A percentile compares a stretch with the other conserved stretches of the same genome.
Evolutionary conservation across 495 filamentous ascomycete genomes (phyloP).

Genomic region (Xylaria palmicola): DNA sequence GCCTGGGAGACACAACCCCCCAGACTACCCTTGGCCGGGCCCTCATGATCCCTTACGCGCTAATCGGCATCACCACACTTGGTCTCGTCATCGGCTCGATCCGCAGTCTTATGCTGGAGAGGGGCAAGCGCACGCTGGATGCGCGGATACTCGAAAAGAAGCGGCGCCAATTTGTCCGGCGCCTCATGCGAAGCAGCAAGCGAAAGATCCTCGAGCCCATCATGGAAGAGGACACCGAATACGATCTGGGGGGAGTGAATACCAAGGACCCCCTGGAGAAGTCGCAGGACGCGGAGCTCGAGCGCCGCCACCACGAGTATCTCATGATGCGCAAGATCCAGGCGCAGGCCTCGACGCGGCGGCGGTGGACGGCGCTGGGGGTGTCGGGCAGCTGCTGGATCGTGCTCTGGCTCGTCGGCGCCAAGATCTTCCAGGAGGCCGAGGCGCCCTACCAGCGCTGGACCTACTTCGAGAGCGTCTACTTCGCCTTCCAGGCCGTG

Average conservation of each 20-base stretch:
- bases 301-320: conserved; percentile 73
- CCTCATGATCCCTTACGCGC: conserved; percentile 75
- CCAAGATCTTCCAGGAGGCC: conserved; percentile 62
- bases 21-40: conserved; percentile 55
- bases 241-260: conserved; percentile 5
- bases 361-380: conserved; percentile 67
- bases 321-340: conserved; percentile 81
- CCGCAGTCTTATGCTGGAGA: conserved; percentile 73
- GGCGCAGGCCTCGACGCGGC: conserved; percentile 56
- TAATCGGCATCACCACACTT: conserved; percentile 76
- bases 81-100: conserved; percentile 86
- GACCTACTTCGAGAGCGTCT: conserved; percentile 79
- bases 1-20: conserved; percentile 69
- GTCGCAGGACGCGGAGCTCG: conserved; percentile 47
- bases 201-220: conserved; percentile 53
- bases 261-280: not conserved
- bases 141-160: conserved; percentile 71
- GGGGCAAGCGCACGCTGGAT: conserved; percentile 67
- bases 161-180: conserved; percentile 51
- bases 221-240: conserved; percentile 25
- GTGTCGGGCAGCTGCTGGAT: conserved; percentile 65
- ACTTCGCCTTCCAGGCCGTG: conserved; percentile 76
- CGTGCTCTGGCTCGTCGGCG: conserved; percentile 77
- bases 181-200: conserved; percentile 47
- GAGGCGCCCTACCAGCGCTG: conserved; percentile 53